Evolutionary conservation across 345 rosid species (phyloP).

Genomic region (Camelina laxa): DNA sequence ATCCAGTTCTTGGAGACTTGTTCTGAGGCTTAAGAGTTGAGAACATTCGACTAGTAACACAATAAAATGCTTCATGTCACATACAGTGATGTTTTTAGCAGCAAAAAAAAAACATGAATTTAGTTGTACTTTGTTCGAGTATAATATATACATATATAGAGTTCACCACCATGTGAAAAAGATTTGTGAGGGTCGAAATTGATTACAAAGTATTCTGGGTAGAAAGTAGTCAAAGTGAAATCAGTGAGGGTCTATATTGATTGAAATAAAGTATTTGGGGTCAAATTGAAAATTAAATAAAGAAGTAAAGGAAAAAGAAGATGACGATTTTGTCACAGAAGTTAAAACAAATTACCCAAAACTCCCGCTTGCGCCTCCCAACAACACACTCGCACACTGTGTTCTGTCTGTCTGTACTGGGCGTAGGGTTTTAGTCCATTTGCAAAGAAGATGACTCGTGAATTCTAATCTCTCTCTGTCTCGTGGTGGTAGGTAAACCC

Average conservation of each 20-base stretch:
- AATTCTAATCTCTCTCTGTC: constrained; percentile 26
- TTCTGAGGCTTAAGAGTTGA: constrained; percentile 43
- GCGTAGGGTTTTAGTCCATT: constrained; percentile 43
- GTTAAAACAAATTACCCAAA: constrained; percentile 29
- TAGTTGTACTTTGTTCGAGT: background rate
- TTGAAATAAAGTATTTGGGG: background rate
- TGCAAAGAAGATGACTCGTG: constrained; percentile 28
- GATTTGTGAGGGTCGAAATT: background rate
- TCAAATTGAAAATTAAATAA: background rate
- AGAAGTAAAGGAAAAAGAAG: background rate
- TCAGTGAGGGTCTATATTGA: background rate
- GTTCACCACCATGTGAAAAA: background rate
- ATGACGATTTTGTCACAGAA: constrained; percentile 20
- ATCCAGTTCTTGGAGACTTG: constrained; percentile 63
- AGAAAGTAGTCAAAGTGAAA: background rate
- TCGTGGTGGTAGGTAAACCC: constrained; percentile 31
- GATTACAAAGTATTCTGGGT: background rate
- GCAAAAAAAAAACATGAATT: background rate
- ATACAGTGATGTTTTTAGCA: constrained; percentile 7
- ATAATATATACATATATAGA: background rate
- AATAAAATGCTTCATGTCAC: constrained; percentile 42
- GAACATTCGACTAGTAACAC: constrained; percentile 22
- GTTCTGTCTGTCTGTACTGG: background rate
- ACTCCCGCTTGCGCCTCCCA: constrained; percentile 46
- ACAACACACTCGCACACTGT: background rate